phyloP scores from a whole-genome alignment of 345 rosid genomes.

The Citrus unshiu region DNA sequence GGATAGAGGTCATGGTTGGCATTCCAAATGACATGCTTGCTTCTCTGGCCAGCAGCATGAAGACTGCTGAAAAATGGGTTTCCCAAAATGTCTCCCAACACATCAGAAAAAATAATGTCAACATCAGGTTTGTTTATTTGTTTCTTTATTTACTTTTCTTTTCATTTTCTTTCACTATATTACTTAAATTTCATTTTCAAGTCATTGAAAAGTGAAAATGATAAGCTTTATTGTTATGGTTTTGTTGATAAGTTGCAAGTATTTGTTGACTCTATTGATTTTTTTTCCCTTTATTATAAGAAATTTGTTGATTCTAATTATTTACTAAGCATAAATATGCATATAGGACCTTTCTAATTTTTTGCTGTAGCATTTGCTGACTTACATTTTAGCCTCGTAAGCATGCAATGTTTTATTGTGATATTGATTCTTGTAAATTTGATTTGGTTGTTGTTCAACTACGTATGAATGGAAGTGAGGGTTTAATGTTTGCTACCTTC shows the following conservation, averaged over 20 bases:
- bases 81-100: slow-evolving; percentile 72
- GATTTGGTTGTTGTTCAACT: background rate
- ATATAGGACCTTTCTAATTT: too few relatives aligned
- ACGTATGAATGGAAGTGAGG: background rate
- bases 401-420: background rate
- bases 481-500: background rate
- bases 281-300: background rate
- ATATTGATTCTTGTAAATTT: background rate
- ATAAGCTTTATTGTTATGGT: background rate
- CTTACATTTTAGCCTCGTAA: background rate
- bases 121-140: slow-evolving; percentile 61
- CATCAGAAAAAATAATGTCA: slow-evolving; percentile 47
- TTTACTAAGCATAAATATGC: too few relatives aligned
- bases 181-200: background rate
- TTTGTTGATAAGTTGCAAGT: background rate
- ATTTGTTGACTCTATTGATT: background rate
- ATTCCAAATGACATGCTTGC: slow-evolving; percentile 92
- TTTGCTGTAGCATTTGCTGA: too few relatives aligned
- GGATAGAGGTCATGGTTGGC: slow-evolving; percentile 96
- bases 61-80: slow-evolving; percentile 96
- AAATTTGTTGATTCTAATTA: background rate
- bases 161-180: background rate
- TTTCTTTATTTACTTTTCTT: background rate
- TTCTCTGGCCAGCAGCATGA: slow-evolving; percentile 54
- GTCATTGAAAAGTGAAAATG: background rate